Conservation (phyloP, 768 basidiomycete species). For the Lactarius sanguifluus region DNA sequence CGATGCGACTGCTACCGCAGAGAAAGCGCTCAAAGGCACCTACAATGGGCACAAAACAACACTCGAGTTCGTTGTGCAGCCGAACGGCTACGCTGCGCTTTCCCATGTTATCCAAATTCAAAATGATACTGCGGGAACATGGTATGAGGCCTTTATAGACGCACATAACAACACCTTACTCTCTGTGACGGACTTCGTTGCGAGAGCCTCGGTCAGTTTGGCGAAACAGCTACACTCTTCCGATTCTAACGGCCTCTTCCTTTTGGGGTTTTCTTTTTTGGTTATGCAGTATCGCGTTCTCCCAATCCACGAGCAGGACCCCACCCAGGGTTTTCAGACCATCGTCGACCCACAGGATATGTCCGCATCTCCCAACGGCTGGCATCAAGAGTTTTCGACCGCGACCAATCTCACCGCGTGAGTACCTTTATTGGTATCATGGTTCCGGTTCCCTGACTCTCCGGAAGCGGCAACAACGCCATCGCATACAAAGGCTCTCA, state of each 20-base stretch:
- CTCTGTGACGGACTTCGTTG: slow-evolving; percentile 53
- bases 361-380: slow-evolving; percentile 58
- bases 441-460: not conserved
- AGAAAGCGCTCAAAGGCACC: slow-evolving; percentile 40
- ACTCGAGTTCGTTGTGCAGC: slow-evolving; percentile 43
- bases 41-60: slow-evolving; percentile 43
- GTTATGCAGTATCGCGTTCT: slow-evolving; percentile 43
- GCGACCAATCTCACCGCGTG: slow-evolving; percentile 37
- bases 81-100: slow-evolving; percentile 42
- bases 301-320: slow-evolving; percentile 48
- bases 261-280: slow-evolving; percentile 28
- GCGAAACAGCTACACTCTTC: not conserved
- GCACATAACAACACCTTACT: slow-evolving; percentile 53
- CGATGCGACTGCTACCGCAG: slow-evolving; percentile 41
- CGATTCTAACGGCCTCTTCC: not conserved
- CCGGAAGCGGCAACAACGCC: slow-evolving; percentile 41
- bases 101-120: slow-evolving; percentile 46
- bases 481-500: slow-evolving; percentile 35
- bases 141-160: slow-evolving; percentile 60
- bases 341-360: slow-evolving; percentile 54
- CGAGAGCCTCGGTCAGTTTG: slow-evolving; percentile 44
- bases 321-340: slow-evolving; percentile 51
- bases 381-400: slow-evolving; percentile 46
- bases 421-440: not conserved
- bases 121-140: slow-evolving; percentile 45